These are phyloP conservation scores for Sphenostylis stenocarpa DNA, from an alignment of 306 rosid species.

Conservation along the genomic window DNA sequence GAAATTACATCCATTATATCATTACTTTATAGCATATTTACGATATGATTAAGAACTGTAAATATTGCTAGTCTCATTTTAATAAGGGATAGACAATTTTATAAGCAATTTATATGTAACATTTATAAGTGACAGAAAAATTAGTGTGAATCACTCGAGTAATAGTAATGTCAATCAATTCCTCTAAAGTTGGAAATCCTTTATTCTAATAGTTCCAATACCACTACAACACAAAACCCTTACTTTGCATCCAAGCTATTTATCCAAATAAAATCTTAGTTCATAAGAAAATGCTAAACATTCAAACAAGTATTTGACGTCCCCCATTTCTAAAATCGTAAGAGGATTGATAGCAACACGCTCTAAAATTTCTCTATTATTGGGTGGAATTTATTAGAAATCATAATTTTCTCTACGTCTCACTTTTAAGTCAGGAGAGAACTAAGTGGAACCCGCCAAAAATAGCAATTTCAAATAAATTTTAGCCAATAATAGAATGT, in stretches of 20 bases:
- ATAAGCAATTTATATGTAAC: neutral
- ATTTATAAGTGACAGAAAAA: constrained; percentile 1
- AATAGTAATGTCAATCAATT: neutral
- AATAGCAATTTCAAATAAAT: no score
- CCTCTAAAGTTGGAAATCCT: neutral
- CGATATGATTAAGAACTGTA: neutral
- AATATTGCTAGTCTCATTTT: neutral
- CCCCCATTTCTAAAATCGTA: neutral
- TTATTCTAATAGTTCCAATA: neutral
- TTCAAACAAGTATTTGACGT: neutral
- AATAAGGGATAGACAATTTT: neutral
- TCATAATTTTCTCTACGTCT: no score
- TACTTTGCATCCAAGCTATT: neutral
- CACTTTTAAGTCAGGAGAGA: no score
- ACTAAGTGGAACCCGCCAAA: no score
- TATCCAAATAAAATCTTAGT: neutral
- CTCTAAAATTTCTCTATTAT: no score
- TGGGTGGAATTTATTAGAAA: no score
- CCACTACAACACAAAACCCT: neutral
- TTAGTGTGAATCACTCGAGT: neutral
- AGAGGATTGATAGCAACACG: no score
- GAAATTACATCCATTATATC: neutral
- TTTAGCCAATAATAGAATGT: no score
- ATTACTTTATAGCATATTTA: neutral
- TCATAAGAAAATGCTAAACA: neutral